These are phyloP conservation scores for Anisodus tanguticus DNA, from an alignment of 257 asterid genomes.

Conservation along the genomic window DNA sequence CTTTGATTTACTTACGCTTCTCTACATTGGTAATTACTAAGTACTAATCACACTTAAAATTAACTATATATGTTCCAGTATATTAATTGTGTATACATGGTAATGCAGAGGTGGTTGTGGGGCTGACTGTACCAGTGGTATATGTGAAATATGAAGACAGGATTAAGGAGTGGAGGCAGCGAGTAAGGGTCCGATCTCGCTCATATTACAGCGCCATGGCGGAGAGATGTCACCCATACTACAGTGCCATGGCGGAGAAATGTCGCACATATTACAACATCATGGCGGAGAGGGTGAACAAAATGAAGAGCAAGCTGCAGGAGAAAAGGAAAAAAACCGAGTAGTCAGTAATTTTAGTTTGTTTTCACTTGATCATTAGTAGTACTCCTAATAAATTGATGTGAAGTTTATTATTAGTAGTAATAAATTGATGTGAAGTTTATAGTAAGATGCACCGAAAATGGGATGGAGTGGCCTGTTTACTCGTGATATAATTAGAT, in stretches of 20 bases:
- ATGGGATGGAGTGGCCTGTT: background rate
- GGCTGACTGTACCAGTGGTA: constrained; percentile 48
- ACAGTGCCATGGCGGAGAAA: background rate
- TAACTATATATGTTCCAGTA: background rate
- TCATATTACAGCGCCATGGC: background rate
- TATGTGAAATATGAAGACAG: constrained; percentile 54
- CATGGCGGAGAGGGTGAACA: constrained; percentile 37
- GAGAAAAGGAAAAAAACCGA: constrained; percentile 54
- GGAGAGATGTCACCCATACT: background rate
- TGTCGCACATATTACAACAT: constrained; percentile 31
- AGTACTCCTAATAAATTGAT: background rate
- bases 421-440: background rate
- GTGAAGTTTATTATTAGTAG: background rate
- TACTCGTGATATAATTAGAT: background rate
- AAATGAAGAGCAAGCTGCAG: constrained; percentile 3
- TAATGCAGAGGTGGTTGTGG: constrained; percentile 49
- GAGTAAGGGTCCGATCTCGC: constrained; percentile 28
- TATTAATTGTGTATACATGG: background rate
- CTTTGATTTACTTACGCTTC: constrained; percentile 52
- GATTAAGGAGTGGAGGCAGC: constrained; percentile 42
- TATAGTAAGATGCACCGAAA: background rate
- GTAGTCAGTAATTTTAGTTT: constrained; percentile 25
- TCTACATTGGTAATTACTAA: constrained; percentile 50
- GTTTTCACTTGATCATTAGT: background rate
- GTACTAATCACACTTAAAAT: too few relatives aligned